A percentile compares a stretch with the other conserved stretches of the same genome.
Conservation (phyloP, 805 yeast species). For the Metschnikowia gruessii region DNA sequence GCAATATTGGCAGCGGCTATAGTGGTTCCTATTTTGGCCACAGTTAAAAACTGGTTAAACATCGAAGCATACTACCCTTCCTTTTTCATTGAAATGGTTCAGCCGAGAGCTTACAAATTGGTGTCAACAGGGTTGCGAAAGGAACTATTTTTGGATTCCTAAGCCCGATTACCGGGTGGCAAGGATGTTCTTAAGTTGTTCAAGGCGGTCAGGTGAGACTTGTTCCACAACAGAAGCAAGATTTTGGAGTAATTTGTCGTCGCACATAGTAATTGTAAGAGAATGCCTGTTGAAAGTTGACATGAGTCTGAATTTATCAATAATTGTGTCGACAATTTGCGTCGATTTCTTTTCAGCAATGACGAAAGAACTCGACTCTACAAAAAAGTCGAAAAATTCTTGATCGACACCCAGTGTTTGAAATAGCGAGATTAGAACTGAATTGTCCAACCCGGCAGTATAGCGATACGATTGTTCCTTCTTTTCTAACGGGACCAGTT, state of each 20-base stretch:
- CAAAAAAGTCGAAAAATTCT: slow-evolving; percentile 44
- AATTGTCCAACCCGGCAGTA: slow-evolving; percentile 29
- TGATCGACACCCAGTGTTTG: slow-evolving; percentile 47
- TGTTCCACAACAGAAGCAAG: slow-evolving; percentile 5
- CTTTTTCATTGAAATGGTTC: slow-evolving; percentile 31
- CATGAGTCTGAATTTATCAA: slow-evolving; percentile 9
- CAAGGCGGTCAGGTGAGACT: neutral
- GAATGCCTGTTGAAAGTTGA: slow-evolving; percentile 26
- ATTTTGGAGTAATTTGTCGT: slow-evolving; percentile 18
- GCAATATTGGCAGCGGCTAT: slow-evolving; percentile 6
- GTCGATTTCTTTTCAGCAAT: neutral
- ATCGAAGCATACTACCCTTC: slow-evolving; percentile 31
- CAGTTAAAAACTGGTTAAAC: slow-evolving; percentile 10
- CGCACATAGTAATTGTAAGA: slow-evolving; percentile 35
- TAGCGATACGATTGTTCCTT: slow-evolving; percentile 34
- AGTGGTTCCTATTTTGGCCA: slow-evolving; percentile 9
- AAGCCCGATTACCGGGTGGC: neutral
- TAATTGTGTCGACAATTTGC: slow-evolving; percentile 7
- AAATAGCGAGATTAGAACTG: slow-evolving; percentile 32
- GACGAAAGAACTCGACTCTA: slow-evolving; percentile 37
- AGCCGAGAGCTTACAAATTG: slow-evolving; percentile 37
- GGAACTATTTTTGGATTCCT: slow-evolving; percentile 10
- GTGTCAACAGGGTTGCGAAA: slow-evolving; percentile 37
- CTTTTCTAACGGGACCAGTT: slow-evolving; percentile 24
- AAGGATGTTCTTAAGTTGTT: slow-evolving; percentile 3